phyloP scores from a whole-genome alignment of 495 filamentous ascomycete species.

The Neurospora sp. region DNA sequence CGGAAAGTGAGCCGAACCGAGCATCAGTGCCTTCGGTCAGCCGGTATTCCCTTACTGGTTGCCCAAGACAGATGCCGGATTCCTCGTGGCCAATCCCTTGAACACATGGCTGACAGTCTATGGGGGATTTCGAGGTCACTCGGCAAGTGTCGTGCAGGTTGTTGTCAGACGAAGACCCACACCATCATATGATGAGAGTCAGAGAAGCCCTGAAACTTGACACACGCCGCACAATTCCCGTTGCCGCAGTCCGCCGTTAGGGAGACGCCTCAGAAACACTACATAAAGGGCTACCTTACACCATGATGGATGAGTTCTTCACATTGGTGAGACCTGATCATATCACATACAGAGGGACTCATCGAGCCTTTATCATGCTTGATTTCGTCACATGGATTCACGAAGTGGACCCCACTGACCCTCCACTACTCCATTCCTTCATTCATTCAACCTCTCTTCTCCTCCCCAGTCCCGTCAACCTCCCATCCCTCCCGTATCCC shows the following conservation, averaged over 20 bases:
- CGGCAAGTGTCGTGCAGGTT: neutral
- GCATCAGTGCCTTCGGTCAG: neutral
- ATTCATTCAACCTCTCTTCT: no score
- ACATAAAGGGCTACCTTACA: neutral
- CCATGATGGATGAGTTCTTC: neutral
- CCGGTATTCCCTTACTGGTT: neutral
- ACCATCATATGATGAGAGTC: neutral
- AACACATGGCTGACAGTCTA: neutral
- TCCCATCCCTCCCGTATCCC: no score
- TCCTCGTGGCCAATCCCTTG: neutral
- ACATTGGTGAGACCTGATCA: neutral
- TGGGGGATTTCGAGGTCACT: neutral
- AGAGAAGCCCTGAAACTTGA: neutral
- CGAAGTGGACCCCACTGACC: neutral
- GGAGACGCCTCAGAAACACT: neutral
- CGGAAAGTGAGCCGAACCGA: neutral
- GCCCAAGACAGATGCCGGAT: neutral
- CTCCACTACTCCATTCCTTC: no score
- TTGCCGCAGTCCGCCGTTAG: neutral
- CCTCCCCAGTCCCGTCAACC: no score
- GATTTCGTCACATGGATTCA: neutral
- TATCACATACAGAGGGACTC: neutral
- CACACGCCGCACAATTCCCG: neutral
- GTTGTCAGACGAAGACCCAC: neutral
- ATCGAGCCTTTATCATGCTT: neutral